These are phyloP conservation scores for Closterium sp. DNA, from an alignment of 139 green algal species.

Conservation along the genomic window DNA sequence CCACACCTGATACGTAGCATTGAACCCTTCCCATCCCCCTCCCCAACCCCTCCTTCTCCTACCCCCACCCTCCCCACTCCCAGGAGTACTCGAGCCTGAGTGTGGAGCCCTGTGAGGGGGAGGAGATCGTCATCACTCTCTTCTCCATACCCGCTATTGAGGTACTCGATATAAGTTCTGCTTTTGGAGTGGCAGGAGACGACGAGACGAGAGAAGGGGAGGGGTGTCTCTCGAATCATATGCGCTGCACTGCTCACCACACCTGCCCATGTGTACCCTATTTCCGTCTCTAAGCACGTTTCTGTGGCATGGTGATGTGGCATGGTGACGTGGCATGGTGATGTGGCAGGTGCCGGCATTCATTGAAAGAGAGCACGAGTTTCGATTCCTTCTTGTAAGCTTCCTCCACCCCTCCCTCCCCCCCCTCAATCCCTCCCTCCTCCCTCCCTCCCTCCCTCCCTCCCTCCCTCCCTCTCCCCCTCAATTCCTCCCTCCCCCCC, in stretches of 20 bases:
- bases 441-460: not conserved
- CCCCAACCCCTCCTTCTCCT: no score
- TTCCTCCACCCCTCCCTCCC: not conserved
- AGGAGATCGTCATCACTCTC: constrained; percentile 16
- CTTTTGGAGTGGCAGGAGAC: not conserved
- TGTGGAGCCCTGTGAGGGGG: constrained; percentile 25
- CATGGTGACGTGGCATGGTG: not conserved
- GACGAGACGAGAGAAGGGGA: not conserved
- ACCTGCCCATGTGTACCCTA: no score
- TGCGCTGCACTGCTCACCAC: no score
- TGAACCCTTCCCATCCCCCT: no score
- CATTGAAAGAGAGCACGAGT: constrained; percentile 86
- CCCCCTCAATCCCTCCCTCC: not conserved
- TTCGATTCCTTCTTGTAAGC: constrained; percentile 74
- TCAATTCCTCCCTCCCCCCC: no score
- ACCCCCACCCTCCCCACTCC: not conserved
- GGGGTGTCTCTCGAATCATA: no score
- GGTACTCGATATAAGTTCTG: constrained; percentile 12
- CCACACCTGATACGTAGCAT: no score
- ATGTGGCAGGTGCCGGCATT: constrained; percentile 61
- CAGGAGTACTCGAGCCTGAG: constrained; percentile 51
- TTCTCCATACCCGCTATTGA: constrained; percentile 39
- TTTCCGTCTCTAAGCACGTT: not conserved
- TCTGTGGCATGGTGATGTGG: not conserved
- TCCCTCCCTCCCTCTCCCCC: not conserved